phyloP scores from a whole-genome alignment of 2,329 filamentous ascomycete genomes.

The Paecilomyces dactylethromorphus region DNA sequence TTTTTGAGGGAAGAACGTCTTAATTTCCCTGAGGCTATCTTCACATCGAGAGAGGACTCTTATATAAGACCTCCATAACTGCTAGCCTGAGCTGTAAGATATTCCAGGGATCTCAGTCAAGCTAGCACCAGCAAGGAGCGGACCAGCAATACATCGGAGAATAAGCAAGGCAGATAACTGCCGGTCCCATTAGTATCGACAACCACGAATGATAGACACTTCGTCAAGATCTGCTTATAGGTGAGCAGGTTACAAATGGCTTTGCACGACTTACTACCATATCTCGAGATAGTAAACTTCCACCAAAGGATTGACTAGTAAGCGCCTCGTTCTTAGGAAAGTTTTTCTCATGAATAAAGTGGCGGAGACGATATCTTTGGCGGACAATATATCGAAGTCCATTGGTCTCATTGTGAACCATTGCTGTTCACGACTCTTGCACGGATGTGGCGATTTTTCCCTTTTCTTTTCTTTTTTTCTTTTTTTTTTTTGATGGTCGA shows the following conservation, averaged over 20 bases:
- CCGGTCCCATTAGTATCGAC: not conserved
- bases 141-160: not conserved
- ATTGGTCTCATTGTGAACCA: not conserved
- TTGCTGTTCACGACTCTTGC: not conserved
- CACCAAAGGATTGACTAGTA: not conserved
- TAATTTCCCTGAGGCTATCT: too few species aligned
- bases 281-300: not conserved
- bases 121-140: not conserved
- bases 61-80: not conserved
- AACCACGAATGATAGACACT: not conserved
- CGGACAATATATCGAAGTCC: not conserved
- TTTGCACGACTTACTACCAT: not conserved
- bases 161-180: not conserved
- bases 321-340: not conserved
- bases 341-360: not conserved
- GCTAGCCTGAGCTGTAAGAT: not conserved
- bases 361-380: not conserved
- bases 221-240: not conserved
- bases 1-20: not conserved
- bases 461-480: too few species aligned
- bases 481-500: not conserved
- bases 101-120: not conserved
- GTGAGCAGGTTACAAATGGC: not conserved
- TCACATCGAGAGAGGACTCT: not conserved
- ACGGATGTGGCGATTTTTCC: not conserved